Evolutionary conservation across 805 yeast species (phyloP), one percentile per base, ranked within the genome.

Genomic region (Pichia nakasei): DNA sequence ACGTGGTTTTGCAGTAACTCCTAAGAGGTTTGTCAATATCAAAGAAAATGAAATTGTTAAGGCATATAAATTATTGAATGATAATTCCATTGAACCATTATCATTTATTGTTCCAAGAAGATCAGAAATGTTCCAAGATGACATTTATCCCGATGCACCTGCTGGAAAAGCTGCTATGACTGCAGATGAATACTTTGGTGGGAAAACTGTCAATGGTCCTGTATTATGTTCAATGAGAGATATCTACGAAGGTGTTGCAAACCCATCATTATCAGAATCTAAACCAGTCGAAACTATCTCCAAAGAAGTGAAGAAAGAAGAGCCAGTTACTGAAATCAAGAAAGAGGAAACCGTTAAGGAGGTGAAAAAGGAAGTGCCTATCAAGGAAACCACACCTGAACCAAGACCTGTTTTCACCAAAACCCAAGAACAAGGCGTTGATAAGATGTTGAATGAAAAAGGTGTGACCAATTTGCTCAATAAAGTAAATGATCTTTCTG

Each of bases 81-180:
- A 93, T 65, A 72, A 75, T 42, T 65, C 76, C 22, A 78, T 93
- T 52, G 97, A 93, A 69, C 97, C 97, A 15, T 74, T 93, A 43
- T 85, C 96, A 4, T 93, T 91, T 61, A 76, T 79, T 54, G 96
- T 91, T 46, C 99, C 98, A 52, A 79, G 97, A 70, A 83, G 88
- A 61, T 76, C 95, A 5, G 97, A 93, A 58, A 79, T 80, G 55
- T 91, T 93, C 70, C 96, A 93, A 64, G 82, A 75, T 37, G 97
- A 89, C 55, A 86, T 93, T 41, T 93, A 82, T 59, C 96, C 97
- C 5, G 95, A 85, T 63, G 85, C 91, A 22, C 93, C 94, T 22
- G 79, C 96, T 4, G 73, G 69, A 35, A 72, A 76, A 55, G 81
- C 97, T 4, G 95, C 97, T 0, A 61, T 87, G 45, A 60, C 80